These are phyloP conservation scores for Fusarium humuli DNA, from an alignment of 2,329 filamentous ascomycete species.

Conservation along the genomic window DNA sequence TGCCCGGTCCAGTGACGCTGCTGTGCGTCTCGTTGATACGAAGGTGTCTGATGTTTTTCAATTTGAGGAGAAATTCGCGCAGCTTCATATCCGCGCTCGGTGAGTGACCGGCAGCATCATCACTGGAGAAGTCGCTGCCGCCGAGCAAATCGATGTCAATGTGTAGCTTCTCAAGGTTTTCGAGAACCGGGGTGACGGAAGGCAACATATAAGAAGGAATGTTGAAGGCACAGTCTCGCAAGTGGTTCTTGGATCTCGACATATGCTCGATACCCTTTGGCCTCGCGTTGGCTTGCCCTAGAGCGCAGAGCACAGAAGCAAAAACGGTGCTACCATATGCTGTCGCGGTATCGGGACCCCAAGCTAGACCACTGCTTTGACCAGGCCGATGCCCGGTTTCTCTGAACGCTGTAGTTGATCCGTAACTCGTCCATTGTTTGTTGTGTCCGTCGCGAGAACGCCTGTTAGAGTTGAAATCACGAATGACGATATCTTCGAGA, in stretches of 20 bases:
- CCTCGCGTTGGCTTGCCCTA: conserved; percentile 54
- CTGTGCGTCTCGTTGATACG: conserved; percentile 58
- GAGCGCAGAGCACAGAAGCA: conserved; percentile 54
- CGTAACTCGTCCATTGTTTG: conserved; percentile 66
- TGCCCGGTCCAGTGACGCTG: conserved; percentile 21
- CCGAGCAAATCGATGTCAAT: conserved; percentile 44
- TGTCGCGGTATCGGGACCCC: conserved; percentile 8
- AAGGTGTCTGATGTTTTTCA: conserved; percentile 61
- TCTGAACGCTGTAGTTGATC: conserved; percentile 54
- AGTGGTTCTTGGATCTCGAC: conserved; percentile 48
- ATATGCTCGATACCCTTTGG: conserved; percentile 62
- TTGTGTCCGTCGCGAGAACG: conserved; percentile 61
- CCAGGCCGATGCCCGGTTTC: conserved; percentile 50
- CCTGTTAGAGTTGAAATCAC: conserved; percentile 65
- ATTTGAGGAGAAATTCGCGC: conserved; percentile 42
- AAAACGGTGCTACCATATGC: conserved; percentile 54
- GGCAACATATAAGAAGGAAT: conserved; percentile 56
- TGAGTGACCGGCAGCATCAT: neutral
- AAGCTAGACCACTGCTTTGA: conserved; percentile 5
- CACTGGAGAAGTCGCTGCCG: conserved; percentile 12
- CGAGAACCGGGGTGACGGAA: conserved; percentile 56
- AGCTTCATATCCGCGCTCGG: conserved; percentile 32
- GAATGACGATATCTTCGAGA: conserved; percentile 67
- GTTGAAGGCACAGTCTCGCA: conserved; percentile 60
- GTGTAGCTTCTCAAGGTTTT: conserved; percentile 59